Conservation (phyloP, 441 rosid species). For the Erodium texanum region DNA sequence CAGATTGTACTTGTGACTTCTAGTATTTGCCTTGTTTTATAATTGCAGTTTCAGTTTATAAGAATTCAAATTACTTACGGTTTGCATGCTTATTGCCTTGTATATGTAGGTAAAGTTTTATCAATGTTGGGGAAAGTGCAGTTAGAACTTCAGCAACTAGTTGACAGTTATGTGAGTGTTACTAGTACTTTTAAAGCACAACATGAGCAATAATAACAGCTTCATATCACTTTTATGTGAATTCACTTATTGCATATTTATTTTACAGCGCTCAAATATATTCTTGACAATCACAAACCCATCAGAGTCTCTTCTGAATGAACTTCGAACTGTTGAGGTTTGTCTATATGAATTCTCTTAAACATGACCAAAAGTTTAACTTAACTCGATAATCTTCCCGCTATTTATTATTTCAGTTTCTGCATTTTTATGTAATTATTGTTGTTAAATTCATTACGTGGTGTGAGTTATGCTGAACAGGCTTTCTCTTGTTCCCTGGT, state of each 20-base stretch:
- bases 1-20: neutral
- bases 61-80: neutral
- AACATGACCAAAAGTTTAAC: conserved; percentile 3
- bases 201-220: neutral
- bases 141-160: conserved; percentile 76
- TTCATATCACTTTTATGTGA: conserved; percentile 10
- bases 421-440: neutral
- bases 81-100: neutral
- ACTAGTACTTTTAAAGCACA: conserved; percentile 8
- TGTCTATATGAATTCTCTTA: conserved; percentile 21
- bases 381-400: neutral
- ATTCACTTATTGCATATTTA: conserved; percentile 15
- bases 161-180: conserved; percentile 82
- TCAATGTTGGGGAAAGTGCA: conserved; percentile 73
- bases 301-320: conserved; percentile 83
- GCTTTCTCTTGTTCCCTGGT: conserved; percentile 22
- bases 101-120: conserved; percentile 57
- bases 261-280: conserved; percentile 74
- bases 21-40: neutral
- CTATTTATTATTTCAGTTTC: neutral
- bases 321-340: conserved; percentile 96
- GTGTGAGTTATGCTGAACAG: conserved; percentile 14
- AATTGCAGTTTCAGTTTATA: neutral
- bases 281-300: conserved; percentile 78
- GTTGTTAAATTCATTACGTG: neutral